These are phyloP conservation scores for Canavalia ensiformis DNA, from an alignment of 306 rosid species.

Conservation along the genomic window DNA sequence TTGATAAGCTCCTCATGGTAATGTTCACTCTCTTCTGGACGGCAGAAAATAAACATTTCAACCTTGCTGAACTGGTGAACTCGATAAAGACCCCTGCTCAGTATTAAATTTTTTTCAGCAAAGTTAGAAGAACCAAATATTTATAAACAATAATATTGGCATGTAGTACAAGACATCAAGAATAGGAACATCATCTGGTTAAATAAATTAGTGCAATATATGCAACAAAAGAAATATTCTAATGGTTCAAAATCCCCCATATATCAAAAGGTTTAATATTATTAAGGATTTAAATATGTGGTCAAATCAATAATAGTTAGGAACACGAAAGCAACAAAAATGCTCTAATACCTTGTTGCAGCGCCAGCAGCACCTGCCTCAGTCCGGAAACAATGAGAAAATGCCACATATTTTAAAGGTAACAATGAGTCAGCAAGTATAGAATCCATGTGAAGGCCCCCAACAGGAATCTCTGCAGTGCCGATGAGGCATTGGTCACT, in stretches of 20 bases:
- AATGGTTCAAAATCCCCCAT: not conserved
- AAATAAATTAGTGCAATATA: constrained; percentile 2
- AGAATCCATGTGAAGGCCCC: constrained; percentile 98
- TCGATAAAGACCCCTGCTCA: constrained; percentile 94
- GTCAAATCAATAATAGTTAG: constrained; percentile 35
- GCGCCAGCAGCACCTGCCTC: constrained; percentile 99
- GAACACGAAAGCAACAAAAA: constrained; percentile 26
- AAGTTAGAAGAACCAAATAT: constrained; percentile 13
- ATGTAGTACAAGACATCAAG: constrained; percentile 15
- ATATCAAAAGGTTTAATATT: not conserved
- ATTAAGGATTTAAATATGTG: not conserved
- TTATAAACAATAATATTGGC: constrained; percentile 8
- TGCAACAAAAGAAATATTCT: constrained; percentile 10
- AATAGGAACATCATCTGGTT: constrained; percentile 3
- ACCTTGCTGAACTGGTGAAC: constrained; percentile 99
- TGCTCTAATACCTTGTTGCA: constrained; percentile 73
- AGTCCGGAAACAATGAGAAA: constrained; percentile 96
- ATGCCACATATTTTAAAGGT: constrained; percentile 89
- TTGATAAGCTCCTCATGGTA: constrained; percentile 87
- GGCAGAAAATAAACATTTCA: constrained; percentile 93
- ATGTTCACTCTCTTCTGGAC: constrained; percentile 81
- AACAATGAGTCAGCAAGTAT: constrained; percentile 76
- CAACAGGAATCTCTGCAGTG: constrained; percentile 98
- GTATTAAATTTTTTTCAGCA: constrained; percentile 35
- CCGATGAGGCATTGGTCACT: constrained; percentile 98